Percentiles rank a stretch among this genome's conserved stretches.
Conservation (phyloP, 345 rosid genomes). For the Camelina laxa region DNA sequence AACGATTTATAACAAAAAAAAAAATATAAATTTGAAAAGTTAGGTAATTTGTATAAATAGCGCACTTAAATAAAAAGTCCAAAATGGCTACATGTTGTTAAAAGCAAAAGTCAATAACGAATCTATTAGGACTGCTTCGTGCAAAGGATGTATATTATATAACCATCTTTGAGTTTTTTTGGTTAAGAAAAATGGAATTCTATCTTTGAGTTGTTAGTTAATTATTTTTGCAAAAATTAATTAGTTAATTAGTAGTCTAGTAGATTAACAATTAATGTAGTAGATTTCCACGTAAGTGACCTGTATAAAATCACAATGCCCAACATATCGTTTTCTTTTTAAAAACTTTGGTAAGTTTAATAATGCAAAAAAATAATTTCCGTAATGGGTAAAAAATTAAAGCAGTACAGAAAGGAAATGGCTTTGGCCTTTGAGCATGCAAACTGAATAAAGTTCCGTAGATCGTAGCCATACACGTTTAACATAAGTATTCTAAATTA, state of each 20-base stretch:
- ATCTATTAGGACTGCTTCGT: not conserved
- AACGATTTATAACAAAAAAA: not conserved
- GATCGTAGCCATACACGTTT: constrained; percentile 40
- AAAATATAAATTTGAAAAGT: not conserved
- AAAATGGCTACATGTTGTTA: constrained; percentile 2
- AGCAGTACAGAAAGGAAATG: constrained; percentile 12
- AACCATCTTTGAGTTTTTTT: not conserved
- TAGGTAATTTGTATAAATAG: constrained; percentile 9
- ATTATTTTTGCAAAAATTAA: too few species aligned
- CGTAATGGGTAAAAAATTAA: constrained; percentile 4
- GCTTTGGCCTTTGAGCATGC: constrained; percentile 24
- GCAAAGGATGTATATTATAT: not conserved
- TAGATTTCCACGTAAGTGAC: not conserved
- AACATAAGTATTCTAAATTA: constrained; percentile 9
- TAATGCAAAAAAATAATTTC: constrained; percentile 16
- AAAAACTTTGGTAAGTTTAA: constrained; percentile 1
- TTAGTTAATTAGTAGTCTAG: not conserved
- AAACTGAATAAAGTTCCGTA: constrained; percentile 10
- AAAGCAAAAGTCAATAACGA: constrained; percentile 12
- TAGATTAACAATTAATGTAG: not conserved
- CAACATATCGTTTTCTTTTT: not conserved
- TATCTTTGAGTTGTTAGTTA: not conserved
- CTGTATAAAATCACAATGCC: not conserved
- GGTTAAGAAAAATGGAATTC: not conserved
- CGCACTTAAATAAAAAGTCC: not conserved